A percentile compares a stretch with the other conserved stretches of the same genome.
These are phyloP conservation scores for Piloderma croceum DNA, from an alignment of 768 basidiomycete genomes.

Conservation along the genomic window DNA sequence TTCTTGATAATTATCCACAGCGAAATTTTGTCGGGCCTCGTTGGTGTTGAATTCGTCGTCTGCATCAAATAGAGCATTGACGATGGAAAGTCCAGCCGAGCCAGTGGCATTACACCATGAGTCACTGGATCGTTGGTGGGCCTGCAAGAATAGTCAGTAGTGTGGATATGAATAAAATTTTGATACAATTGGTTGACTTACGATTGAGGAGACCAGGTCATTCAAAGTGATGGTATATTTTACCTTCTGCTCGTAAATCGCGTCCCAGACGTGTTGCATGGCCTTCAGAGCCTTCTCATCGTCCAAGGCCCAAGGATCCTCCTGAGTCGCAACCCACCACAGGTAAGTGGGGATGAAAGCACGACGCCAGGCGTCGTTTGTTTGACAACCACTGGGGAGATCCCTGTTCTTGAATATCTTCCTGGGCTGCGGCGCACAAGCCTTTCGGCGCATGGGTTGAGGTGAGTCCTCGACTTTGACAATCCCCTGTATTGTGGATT, in stretches of 20 bases:
- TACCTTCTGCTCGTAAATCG: no score
- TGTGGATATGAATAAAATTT: background rate
- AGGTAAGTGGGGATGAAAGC: constrained; percentile 4
- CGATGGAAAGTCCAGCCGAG: constrained; percentile 3
- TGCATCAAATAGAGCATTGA: constrained; percentile 7
- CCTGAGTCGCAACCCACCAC: background rate
- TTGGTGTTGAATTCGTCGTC: no score
- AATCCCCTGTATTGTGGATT: no score
- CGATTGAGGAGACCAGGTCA: constrained; percentile 1
- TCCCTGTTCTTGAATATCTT: background rate
- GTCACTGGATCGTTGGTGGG: constrained; percentile 6
- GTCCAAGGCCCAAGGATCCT: constrained; percentile 6
- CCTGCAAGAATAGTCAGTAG: constrained; percentile 4
- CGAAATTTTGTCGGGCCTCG: no score
- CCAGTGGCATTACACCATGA: constrained; percentile 6
- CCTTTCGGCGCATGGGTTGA: no score
- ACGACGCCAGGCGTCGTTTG: background rate
- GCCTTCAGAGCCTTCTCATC: background rate
- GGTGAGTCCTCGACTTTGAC: no score
- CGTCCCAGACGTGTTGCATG: constrained; percentile 1
- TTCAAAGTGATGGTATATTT: no score
- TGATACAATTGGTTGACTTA: background rate
- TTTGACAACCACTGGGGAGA: constrained; percentile 3
- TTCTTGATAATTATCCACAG: no score
- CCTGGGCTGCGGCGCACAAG: no score